Evolutionary conservation across 2,329 filamentous ascomycete species (phyloP).

Genomic region (Aspergillus persii): DNA sequence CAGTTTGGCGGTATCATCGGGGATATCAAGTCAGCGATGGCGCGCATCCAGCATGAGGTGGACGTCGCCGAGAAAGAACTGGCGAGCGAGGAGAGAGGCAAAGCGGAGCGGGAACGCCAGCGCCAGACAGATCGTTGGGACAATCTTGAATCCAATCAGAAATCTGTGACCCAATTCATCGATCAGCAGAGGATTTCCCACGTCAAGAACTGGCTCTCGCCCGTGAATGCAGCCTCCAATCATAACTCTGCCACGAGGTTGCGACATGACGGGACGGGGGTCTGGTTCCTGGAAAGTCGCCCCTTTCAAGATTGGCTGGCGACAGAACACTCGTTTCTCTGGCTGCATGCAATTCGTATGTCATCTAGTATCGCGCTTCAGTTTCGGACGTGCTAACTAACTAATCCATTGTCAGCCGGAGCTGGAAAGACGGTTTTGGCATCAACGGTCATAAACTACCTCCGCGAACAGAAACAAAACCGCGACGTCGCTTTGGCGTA

Average conservation of each 20-base stretch:
- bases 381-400: neutral
- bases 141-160: neutral
- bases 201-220: neutral
- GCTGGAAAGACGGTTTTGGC: conserved; percentile 1
- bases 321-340: neutral
- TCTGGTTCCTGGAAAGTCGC: neutral
- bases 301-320: neutral
- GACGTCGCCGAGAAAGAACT: neutral
- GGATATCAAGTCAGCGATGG: neutral
- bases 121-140: neutral
- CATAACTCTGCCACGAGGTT: neutral
- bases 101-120: neutral
- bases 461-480: neutral
- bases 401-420: too few relatives aligned
- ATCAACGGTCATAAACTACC: conserved; percentile 1
- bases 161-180: neutral
- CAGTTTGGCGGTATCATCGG: neutral
- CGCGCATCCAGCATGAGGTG: neutral
- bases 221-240: neutral
- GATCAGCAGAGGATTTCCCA: neutral
- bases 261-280: neutral
- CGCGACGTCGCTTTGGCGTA: neutral
- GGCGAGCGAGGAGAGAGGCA: neutral
- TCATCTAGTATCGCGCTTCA: neutral
- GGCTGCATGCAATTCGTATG: neutral